Conservation (phyloP, 106 monocot species). For the Alisma plantagoaquatica region DNA sequence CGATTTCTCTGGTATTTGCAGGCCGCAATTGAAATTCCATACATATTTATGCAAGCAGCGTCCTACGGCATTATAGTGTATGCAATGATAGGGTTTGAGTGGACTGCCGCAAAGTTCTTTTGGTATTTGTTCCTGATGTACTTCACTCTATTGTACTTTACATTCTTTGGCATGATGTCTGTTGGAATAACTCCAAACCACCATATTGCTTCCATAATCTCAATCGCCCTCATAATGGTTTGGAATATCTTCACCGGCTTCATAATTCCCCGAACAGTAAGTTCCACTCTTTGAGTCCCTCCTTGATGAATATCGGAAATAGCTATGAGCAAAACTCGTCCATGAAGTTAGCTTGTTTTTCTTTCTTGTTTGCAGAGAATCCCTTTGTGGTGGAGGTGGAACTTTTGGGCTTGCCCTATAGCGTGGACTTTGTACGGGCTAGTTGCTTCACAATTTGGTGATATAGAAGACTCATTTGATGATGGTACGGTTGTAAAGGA, state of each 20-base stretch:
- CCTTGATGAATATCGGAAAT: not conserved
- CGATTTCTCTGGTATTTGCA: not conserved
- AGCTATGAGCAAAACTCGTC: not conserved
- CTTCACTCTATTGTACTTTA: constrained; percentile 15
- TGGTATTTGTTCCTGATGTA: constrained; percentile 17
- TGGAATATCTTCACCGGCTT: constrained; percentile 16
- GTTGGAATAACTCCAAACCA: constrained; percentile 12
- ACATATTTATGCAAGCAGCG: not conserved
- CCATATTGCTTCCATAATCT: constrained; percentile 5
- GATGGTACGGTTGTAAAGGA: constrained; percentile 9
- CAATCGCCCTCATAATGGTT: constrained; percentile 1
- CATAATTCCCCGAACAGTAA: constrained; percentile 8
- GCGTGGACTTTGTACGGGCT: constrained; percentile 57
- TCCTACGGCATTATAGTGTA: constrained; percentile 9
- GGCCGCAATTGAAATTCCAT: constrained; percentile 9
- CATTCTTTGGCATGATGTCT: constrained; percentile 18
- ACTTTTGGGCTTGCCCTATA: constrained; percentile 27
- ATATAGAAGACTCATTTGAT: constrained; percentile 18
- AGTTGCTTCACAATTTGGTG: constrained; percentile 25
- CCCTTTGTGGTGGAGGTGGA: constrained; percentile 18
- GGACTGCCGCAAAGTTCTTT: constrained; percentile 11
- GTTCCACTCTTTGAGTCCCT: not conserved
- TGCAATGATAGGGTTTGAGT: constrained; percentile 9
- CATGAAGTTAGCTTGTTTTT: not conserved
- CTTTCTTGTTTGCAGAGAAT: constrained; percentile 5